phyloP scores from a whole-genome alignment of 495 filamentous ascomycete species.

The Tuber aestivum region DNA sequence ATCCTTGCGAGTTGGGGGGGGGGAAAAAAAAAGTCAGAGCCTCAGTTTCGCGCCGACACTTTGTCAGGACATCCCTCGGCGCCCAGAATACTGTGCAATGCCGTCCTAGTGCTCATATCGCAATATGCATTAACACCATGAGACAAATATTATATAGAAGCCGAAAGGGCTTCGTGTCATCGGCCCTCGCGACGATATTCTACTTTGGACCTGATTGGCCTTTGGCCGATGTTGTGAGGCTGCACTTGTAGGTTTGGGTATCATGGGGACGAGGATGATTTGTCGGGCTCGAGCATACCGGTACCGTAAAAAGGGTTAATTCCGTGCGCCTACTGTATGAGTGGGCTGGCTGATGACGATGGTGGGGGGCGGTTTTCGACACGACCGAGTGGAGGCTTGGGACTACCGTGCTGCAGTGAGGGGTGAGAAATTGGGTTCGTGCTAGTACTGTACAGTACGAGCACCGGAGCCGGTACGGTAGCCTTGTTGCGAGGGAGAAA shows the following conservation, averaged over 20 bases:
- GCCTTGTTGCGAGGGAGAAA: neutral
- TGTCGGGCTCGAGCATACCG: neutral
- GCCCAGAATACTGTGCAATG: neutral
- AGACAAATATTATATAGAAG: neutral
- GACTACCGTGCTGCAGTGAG: neutral
- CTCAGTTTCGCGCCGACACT: neutral
- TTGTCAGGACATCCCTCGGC: neutral
- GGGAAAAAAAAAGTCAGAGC: neutral
- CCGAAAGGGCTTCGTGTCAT: neutral
- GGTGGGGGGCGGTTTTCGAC: neutral
- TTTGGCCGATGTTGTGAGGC: neutral
- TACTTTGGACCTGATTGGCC: neutral
- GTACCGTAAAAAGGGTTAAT: neutral
- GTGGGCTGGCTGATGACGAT: neutral
- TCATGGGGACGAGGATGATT: too few species aligned
- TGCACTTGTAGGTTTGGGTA: too few species aligned
- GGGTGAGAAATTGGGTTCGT: neutral
- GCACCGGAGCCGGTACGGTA: too few species aligned
- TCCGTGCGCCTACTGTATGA: neutral
- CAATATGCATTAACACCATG: neutral
- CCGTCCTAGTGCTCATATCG: neutral
- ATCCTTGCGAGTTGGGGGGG: neutral
- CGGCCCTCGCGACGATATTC: neutral
- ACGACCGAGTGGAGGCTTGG: neutral
- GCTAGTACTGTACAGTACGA: too few species aligned